Percentiles rank a stretch among this genome's conserved stretches.
These are phyloP conservation scores for Eucalyptus leucophloia DNA, from an alignment of 345 rosid species.

Conservation along the genomic window DNA sequence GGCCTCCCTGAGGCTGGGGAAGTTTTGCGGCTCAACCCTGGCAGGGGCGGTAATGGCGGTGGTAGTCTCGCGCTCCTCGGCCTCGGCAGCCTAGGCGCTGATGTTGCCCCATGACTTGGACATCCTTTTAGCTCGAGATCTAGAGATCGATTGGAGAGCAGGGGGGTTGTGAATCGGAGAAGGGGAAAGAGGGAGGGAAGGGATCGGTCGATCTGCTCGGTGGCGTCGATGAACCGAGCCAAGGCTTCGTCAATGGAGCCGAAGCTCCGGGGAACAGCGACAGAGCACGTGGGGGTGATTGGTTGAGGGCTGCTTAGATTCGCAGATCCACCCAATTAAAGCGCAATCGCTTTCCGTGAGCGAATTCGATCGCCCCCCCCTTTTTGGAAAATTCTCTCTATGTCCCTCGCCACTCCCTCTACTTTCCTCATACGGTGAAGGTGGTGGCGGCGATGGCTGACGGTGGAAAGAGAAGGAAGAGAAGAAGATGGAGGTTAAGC, in stretches of 20 bases:
- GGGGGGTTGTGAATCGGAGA: neutral
- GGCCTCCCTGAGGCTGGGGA: conserved; percentile 69
- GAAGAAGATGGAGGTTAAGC: too few relatives aligned
- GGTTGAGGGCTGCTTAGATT: too few relatives aligned
- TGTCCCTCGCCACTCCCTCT: too few relatives aligned
- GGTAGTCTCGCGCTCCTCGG: conserved; percentile 10
- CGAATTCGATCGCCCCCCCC: rapidly evolving
- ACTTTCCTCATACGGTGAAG: rapidly evolving
- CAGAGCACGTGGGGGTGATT: too few relatives aligned
- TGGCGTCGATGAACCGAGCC: neutral
- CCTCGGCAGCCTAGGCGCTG: conserved; percentile 90
- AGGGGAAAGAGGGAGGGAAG: neutral
- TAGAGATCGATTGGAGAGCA: neutral
- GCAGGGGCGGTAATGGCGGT: conserved; percentile 11
- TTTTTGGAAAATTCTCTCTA: too few relatives aligned
- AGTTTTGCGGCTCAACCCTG: conserved; percentile 32
- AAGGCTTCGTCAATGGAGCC: conserved; percentile 36
- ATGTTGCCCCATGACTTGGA: conserved; percentile 60
- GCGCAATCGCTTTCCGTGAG: rapidly evolving
- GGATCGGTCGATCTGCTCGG: neutral
- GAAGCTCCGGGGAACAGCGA: conserved; percentile 17
- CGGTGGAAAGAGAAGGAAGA: too few relatives aligned
- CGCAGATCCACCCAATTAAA: too few relatives aligned
- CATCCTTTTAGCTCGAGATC: conserved; percentile 21
- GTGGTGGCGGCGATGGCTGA: rapidly evolving